Evolutionary conservation across 2,329 filamentous ascomycete genomes (phyloP).

Genomic region (Lasiodiplodia sp.): DNA sequence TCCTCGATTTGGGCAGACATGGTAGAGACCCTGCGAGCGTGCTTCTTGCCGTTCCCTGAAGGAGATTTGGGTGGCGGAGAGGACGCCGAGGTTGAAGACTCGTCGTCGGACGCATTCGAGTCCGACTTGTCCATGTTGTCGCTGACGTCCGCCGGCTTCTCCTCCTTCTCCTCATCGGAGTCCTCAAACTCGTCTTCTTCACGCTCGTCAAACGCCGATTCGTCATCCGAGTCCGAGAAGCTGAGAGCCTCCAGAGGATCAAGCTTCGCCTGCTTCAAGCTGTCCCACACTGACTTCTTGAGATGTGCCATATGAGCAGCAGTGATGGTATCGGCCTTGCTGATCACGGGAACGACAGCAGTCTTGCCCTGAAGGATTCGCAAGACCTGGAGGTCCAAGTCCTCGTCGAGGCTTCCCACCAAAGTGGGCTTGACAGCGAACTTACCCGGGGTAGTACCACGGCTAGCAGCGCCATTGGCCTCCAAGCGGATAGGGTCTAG

Average conservation of each 20-base stretch:
- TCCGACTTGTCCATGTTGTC: conserved; percentile 50
- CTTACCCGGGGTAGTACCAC: conserved; percentile 50
- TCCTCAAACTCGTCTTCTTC: conserved; percentile 57
- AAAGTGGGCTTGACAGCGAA: conserved; percentile 44
- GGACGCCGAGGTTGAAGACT: conserved; percentile 42
- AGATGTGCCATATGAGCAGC: conserved; percentile 90
- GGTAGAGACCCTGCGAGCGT: conserved; percentile 51
- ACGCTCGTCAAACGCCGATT: conserved; percentile 56
- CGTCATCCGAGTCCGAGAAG: conserved; percentile 70
- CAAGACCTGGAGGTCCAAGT: conserved; percentile 88
- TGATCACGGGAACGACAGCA: conserved; percentile 92
- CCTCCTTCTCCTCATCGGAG: conserved; percentile 41
- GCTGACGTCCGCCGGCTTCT: conserved; percentile 39
- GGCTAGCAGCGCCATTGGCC: conserved; percentile 73
- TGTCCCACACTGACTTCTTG: conserved; percentile 89
- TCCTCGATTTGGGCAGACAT: conserved; percentile 45
- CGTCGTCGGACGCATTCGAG: conserved; percentile 44
- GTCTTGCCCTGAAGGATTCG: conserved; percentile 91
- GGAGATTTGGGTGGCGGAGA: conserved; percentile 45
- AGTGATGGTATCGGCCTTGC: conserved; percentile 97
- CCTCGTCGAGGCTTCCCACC: conserved; percentile 79
- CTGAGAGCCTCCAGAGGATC: conserved; percentile 89
- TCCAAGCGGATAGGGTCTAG: conserved; percentile 89
- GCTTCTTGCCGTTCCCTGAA: conserved; percentile 37
- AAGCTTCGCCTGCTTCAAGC: conserved; percentile 82